Evolutionary conservation across 331 rosid genomes (phyloP), one percentile per base, ranked within the genome.

Genomic region (Spiraea crenata): DNA sequence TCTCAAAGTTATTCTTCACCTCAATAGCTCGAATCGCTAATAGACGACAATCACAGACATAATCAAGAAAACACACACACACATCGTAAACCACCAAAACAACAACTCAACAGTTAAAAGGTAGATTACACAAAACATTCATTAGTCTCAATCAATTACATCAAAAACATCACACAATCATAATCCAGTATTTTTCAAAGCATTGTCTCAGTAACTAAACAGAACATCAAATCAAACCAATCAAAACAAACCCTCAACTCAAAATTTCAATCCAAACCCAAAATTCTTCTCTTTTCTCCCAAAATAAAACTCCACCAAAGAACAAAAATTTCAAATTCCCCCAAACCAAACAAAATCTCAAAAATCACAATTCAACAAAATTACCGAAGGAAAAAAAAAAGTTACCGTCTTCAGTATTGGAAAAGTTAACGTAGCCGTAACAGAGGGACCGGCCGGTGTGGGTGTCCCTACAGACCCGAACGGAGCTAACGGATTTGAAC

Each of bases 391-490:
- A 12, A 17, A 5, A 15, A n/a, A 8, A 63, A 16, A 62, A 3
- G 58, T 45, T 77, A 89, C 98, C 96, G 42, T 92, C 98, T 50
- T 82, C 79, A 17, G 74, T 79, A 67, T 84, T 68, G 60, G 63
- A 16, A 72, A 83, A 92, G 89, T 92, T 92, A 86, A 84, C 89
- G 44, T 88, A 92, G 77, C 96, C 96, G 46, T 92, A 92, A 66
- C 93, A 73, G 81, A 90, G 96, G 40, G 98, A 92, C 35, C 84
- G 79, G 19, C 86, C 90, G 17, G 90, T 76, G 9, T 79, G 12
- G 35, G 85, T 76, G 80, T 88, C 98, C 67, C 86, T 76, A 51
- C 93, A 88, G 59, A 88, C 74, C 34, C 93, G 84, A n/a, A 85
- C 90, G n/a, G 96, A 92, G 9, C 85, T 67, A 9, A 88, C 77